Evolutionary conservation across 345 rosid species (phyloP), one percentile per base, ranked within the genome.

Genomic region (Populus davidiana): DNA sequence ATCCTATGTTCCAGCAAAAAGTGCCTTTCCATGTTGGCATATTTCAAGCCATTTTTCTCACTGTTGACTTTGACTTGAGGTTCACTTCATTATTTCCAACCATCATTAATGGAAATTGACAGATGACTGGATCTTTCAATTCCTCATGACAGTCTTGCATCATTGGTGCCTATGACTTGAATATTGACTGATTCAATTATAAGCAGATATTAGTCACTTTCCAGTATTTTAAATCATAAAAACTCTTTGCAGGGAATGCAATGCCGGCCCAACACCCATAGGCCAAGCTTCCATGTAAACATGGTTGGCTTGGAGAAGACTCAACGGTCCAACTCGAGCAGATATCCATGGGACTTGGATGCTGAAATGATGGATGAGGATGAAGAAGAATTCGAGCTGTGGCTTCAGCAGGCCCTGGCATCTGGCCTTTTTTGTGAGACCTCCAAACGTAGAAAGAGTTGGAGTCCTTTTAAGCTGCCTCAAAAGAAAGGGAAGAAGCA

Each of bases 281-380:
- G 96, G 56, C 98, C 98, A 27, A 93, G 98, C 83, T 93, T 93
- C 89, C 97, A 90, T 71, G 97, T 96, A 72, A 96, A 96, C 86
- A 91, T 91, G 96, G 98, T 96, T 75, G 98, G 94, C 21, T 84
- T 89, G 84, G 97, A 89, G 81, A 94, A 93, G 86, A 88, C 97
- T 20, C 94, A 92, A 27, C 83, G 91, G 74, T 90, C 97, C 66
- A 89, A 83, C 84, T 96, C 98, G 16, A 90, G 97, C 81, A 87
- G 94, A 81, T 94, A 81, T 73, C 97, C 95, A 0, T 92, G 97
- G 99, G 93, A 89, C 83, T 80, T 93, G 79, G 98, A 92, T 81
- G 97, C 95, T 5, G 94, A 96, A 78, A 94, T 90, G 94, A 92
- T 90, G 86, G 94, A 91, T 75, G 99, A 92, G 64, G 95, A 91